Evolutionary conservation across 768 basidiomycete species (phyloP).

Genomic region (Russula dissimulans): DNA sequence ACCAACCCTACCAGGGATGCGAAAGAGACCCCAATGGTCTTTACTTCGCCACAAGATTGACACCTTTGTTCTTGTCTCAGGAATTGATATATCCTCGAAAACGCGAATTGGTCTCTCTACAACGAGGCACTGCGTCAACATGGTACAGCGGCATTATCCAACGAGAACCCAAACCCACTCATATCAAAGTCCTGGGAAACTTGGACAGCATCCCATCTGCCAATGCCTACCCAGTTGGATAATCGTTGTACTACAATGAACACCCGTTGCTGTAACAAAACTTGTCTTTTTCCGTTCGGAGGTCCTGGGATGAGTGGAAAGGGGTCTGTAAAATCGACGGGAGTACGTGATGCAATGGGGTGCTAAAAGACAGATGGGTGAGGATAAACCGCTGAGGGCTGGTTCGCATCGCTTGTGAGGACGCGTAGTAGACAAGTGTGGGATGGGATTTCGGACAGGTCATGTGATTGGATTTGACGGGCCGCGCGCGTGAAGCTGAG

Average conservation of each 20-base stretch:
- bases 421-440: slow-evolving; percentile 12
- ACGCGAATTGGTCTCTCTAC: slow-evolving; percentile 83
- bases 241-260: slow-evolving; percentile 74
- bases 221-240: slow-evolving; percentile 45
- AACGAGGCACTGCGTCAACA: neutral
- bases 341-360: slow-evolving; percentile 28
- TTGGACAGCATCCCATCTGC: slow-evolving; percentile 81
- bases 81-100: slow-evolving; percentile 86
- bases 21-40: slow-evolving; percentile 56
- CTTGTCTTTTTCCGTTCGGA: slow-evolving; percentile 16
- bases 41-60: slow-evolving; percentile 74
- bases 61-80: slow-evolving; percentile 78
- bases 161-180: slow-evolving; percentile 49
- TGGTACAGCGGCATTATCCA: neutral
- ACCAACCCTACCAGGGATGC: slow-evolving; percentile 41
- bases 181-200: slow-evolving; percentile 86
- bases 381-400: slow-evolving; percentile 19
- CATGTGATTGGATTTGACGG: slow-evolving; percentile 21
- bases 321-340: slow-evolving; percentile 21
- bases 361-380: slow-evolving; percentile 20
- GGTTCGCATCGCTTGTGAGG: slow-evolving; percentile 22
- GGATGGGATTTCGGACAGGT: slow-evolving; percentile 26
- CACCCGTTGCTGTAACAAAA: slow-evolving; percentile 52
- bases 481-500: slow-evolving; percentile 21
- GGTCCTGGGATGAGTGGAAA: neutral